Evolutionary conservation across 768 basidiomycete species (phyloP), one percentile per base, ranked within the genome.

Genomic region (Phaeotremella fagi): DNA sequence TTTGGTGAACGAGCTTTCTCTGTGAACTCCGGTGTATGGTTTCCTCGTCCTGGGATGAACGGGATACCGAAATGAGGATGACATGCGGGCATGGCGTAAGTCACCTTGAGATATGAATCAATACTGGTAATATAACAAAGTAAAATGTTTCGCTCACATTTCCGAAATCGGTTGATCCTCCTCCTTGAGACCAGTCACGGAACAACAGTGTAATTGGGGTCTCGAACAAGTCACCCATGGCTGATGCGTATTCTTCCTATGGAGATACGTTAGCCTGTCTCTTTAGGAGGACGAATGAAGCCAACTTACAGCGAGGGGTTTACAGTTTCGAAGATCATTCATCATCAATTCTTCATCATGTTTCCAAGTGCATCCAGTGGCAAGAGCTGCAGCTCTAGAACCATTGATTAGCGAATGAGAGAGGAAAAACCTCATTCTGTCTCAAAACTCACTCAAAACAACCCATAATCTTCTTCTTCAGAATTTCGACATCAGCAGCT

Each of bases 401-500:
- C 18, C 12, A 18, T 15, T 3, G 33, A n/a, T 6, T 26, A 24
- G 31, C 38, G 3, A 24, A 33, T 16, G 43, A n/a, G 27, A 6
- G 25, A 50, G 48, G 14, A 27, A 3, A 11, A 46, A 35, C 22
- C 20, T 47, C 45, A 18, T 15, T 24, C 47, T 14, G 4, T 31
- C 20, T 26, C 1, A 11, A 14, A 12, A 75, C 82, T 48, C 54
- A 86, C 85, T 84, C 78, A 75, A 88, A 87, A 68, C 88, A 90
- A 0, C 82, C 81, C 12, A 78, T 75, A 5, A 88, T 82, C 23
- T 86, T 81, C 52, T 81, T 78, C 22, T 80, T 71, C 0, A 83
- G 79, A 15, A 78, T 79, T 47, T 82, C 66, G 42, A 83, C 79
- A 59, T 87, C 85, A 7, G 79, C 79, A 26, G 80, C 79, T 0